Percentiles rank a stretch among this genome's conserved stretches.
Conservation (phyloP, 495 filamentous ascomycete species). For the Penicillium verhagenii region DNA sequence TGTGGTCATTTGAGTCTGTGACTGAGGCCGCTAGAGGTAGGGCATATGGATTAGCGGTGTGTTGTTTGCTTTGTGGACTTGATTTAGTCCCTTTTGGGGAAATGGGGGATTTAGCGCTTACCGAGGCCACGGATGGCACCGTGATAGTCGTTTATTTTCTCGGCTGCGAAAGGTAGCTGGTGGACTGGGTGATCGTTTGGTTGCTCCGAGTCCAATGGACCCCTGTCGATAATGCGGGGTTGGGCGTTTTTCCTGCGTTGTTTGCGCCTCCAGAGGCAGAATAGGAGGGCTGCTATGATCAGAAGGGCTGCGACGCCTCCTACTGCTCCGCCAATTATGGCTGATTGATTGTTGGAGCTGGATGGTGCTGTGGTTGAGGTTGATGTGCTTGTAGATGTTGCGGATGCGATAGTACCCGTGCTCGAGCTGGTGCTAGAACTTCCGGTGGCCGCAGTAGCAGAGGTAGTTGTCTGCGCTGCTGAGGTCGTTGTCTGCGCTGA, state of each 20-base stretch:
- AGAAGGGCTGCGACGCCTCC: constrained; percentile 23
- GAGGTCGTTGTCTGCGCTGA: neutral
- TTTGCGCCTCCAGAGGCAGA: constrained; percentile 25
- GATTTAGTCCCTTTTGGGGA: no score
- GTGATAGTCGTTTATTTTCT: no score
- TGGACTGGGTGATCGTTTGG: no score
- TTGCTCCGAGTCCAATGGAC: neutral
- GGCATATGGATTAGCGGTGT: no score
- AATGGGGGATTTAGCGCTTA: neutral
- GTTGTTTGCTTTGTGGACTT: no score
- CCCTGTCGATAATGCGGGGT: neutral
- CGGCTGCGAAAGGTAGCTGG: no score
- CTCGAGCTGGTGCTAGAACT: neutral
- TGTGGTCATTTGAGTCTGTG: neutral
- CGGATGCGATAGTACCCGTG: neutral
- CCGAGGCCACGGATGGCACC: no score
- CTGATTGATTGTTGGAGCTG: constrained; percentile 7
- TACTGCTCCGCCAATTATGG: constrained; percentile 31
- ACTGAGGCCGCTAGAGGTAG: neutral
- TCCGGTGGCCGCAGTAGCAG: neutral
- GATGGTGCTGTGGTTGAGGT: constrained; percentile 1
- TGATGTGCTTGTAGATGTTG: constrained; percentile 1
- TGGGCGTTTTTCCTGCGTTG: constrained; percentile 12
- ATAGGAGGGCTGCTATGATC: constrained; percentile 17
- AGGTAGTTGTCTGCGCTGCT: neutral